Percentiles rank a stretch among this genome's conserved stretches.
Conservation (phyloP, 2,329 filamentous ascomycete genomes). For the Myriangium duriaei region DNA sequence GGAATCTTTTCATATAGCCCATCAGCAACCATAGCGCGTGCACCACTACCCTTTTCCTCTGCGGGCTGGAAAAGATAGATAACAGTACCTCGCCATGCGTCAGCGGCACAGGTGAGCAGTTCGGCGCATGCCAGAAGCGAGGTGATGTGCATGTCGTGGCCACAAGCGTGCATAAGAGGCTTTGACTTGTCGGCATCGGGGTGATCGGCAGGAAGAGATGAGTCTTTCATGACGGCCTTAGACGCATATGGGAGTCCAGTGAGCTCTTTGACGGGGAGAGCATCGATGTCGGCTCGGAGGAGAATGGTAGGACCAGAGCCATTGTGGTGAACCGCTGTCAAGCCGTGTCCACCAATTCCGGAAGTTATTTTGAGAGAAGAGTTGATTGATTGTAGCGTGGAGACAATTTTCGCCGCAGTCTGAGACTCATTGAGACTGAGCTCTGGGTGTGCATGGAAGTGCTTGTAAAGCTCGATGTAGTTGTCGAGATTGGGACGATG, state of each 20-base stretch:
- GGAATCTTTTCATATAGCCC: conserved; percentile 43
- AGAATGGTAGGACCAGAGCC: conserved; percentile 43
- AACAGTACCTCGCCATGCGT: conserved; percentile 49
- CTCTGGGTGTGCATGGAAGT: conserved; percentile 47
- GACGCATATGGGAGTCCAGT: conserved; percentile 46
- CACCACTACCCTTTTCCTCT: conserved; percentile 52
- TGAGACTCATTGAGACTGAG: conserved; percentile 44
- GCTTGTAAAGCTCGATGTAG: conserved; percentile 45
- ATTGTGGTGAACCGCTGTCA: conserved; percentile 45
- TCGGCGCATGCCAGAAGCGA: conserved; percentile 44
- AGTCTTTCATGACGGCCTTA: conserved; percentile 30
- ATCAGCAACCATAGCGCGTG: conserved; percentile 49
- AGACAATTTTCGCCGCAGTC: conserved; percentile 38
- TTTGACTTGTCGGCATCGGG: conserved; percentile 33
- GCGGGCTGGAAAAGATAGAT: conserved; percentile 55
- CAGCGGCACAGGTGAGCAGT: conserved; percentile 32
- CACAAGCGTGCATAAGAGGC: conserved; percentile 56
- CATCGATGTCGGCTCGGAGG: conserved; percentile 51
- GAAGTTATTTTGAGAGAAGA: conserved; percentile 33
- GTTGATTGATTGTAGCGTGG: conserved; percentile 26
- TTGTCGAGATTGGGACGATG: conserved; percentile 29
- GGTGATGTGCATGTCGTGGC: conserved; percentile 54
- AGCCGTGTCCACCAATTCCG: conserved; percentile 46
- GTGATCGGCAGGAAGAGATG: conserved; percentile 12
- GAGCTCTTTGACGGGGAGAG: conserved; percentile 43